phyloP scores from a whole-genome alignment of 257 asterid species.

The Scutellaria minor region DNA sequence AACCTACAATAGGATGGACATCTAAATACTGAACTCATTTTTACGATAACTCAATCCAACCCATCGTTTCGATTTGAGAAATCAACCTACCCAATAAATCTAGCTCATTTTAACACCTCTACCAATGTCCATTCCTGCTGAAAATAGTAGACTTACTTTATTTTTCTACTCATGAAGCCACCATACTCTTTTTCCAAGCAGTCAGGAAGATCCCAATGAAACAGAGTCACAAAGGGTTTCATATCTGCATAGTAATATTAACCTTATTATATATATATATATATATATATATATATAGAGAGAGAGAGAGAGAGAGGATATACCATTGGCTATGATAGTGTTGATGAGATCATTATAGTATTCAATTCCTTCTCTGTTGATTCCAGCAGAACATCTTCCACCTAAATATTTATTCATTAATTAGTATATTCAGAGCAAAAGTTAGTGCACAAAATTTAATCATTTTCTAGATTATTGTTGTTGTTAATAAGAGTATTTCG shows the following conservation, averaged over 20 bases:
- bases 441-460: not conserved
- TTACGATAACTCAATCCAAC: too few species aligned
- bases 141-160: not conserved
- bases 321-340: slow-evolving; percentile 23
- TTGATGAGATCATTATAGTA: slow-evolving; percentile 35
- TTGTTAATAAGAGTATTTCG: too few species aligned
- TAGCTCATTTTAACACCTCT: too few species aligned
- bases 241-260: slow-evolving; percentile 18
- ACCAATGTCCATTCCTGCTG: too few species aligned
- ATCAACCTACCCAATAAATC: too few species aligned
- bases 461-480: not conserved
- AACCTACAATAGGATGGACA: too few species aligned
- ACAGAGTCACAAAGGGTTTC: slow-evolving; percentile 34
- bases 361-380: slow-evolving; percentile 33
- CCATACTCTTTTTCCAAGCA: slow-evolving; percentile 34
- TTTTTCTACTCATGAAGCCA: slow-evolving; percentile 25
- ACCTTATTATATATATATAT: not conserved
- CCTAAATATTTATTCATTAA: not conserved
- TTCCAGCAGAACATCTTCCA: slow-evolving; percentile 23
- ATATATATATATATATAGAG: not conserved
- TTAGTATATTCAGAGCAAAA: not conserved
- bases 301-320: not conserved
- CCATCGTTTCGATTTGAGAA: too few species aligned
- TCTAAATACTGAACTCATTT: too few species aligned
- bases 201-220: slow-evolving; percentile 35